Conservation (phyloP, 1,284 basidiomycete genomes). For the Flammula alnicola region DNA sequence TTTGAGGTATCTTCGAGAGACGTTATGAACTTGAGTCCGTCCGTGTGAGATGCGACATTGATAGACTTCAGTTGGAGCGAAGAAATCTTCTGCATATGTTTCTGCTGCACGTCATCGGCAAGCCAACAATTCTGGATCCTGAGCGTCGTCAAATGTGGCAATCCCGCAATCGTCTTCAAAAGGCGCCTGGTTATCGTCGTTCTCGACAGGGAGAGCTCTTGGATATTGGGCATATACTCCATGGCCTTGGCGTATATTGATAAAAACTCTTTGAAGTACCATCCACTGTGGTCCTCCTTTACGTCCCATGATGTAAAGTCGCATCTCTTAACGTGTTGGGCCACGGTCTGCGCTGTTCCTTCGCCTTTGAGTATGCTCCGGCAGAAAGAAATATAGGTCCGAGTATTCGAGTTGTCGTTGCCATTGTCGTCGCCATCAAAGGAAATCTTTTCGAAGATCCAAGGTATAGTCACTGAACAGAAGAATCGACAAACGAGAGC, state of each 20-base stretch:
- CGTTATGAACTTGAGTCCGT: too few relatives aligned
- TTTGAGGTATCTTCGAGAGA: too few relatives aligned
- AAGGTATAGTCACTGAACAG: conserved; percentile 37
- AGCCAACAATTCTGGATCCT: conserved; percentile 6
- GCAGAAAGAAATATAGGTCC: conserved; percentile 24
- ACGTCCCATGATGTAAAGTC: conserved; percentile 16
- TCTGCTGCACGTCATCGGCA: conserved; percentile 3
- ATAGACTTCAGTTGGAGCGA: conserved; percentile 4
- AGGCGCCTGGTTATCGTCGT: conserved; percentile 17
- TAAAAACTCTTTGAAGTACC: conserved; percentile 13
- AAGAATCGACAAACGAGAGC: conserved; percentile 50
- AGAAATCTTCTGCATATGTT: conserved; percentile 8
- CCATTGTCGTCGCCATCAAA: conserved; percentile 26
- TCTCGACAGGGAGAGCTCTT: conserved; percentile 12
- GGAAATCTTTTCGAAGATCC: conserved; percentile 37
- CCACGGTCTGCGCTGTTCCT: conserved; percentile 19
- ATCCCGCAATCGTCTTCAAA: conserved; percentile 12
- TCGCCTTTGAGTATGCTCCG: conserved; percentile 23
- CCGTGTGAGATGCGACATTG: neutral
- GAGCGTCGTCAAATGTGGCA: conserved; percentile 15
- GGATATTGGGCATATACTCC: conserved; percentile 19
- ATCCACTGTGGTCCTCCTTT: neutral
- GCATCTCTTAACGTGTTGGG: conserved; percentile 26
- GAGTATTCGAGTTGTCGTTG: neutral
- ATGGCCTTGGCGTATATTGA: conserved; percentile 27